These are phyloP conservation scores for Alternaria ethzedia DNA, from an alignment of 2,329 filamentous ascomycete genomes.

Conservation along the genomic window DNA sequence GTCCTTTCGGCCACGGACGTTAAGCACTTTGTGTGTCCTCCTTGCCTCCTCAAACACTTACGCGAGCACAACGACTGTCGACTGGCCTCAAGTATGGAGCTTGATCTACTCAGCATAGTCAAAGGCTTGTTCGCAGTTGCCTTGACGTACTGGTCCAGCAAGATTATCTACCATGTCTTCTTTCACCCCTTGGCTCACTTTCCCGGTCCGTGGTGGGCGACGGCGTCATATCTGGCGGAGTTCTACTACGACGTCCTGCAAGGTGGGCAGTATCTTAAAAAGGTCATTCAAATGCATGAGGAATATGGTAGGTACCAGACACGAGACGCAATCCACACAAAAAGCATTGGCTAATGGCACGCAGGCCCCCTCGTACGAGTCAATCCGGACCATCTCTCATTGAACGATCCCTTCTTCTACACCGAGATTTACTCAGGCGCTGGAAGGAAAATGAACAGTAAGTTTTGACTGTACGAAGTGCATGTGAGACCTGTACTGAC, in stretches of 20 bases:
- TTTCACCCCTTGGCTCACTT: conserved; percentile 16
- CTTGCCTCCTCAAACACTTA: not conserved
- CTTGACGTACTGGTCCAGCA: conserved; percentile 6
- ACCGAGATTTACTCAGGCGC: not conserved
- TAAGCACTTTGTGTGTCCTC: not conserved
- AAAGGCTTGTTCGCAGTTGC: not conserved
- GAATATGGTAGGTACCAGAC: conserved; percentile 11
- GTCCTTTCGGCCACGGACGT: not conserved
- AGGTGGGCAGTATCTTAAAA: conserved; percentile 39
- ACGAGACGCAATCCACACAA: not conserved
- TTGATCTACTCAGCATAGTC: not conserved
- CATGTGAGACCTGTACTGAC: not conserved
- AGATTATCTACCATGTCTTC: conserved; percentile 12
- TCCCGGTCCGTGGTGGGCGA: conserved; percentile 19
- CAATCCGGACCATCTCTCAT: conserved; percentile 13
- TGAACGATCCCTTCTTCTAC: conserved; percentile 14
- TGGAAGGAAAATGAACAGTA: conserved; percentile 1
- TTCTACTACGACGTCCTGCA: conserved; percentile 18
- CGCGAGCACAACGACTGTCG: not conserved
- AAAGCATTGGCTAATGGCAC: not conserved
- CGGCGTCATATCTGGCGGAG: conserved; percentile 6
- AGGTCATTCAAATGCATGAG: conserved; percentile 43
- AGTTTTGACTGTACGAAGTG: not conserved
- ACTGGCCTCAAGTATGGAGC: not conserved
- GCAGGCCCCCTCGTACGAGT: conserved; percentile 22